phyloP scores from a whole-genome alignment of 805 yeast genomes.

The Metschnikowia rubicola region DNA sequence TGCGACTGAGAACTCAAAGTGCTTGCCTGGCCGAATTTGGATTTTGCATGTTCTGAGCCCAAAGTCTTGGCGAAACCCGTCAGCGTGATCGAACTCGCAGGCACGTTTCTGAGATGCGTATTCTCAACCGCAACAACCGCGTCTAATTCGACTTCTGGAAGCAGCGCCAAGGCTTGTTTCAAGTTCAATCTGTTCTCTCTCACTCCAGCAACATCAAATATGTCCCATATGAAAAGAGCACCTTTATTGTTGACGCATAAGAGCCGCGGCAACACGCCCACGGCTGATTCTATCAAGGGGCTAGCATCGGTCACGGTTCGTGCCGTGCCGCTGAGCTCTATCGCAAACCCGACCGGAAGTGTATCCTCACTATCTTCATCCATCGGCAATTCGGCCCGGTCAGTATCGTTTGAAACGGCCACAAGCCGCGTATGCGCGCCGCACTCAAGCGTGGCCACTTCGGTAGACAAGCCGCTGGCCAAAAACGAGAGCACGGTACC shows the following conservation, averaged over 20 bases:
- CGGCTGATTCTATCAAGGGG: conserved; percentile 52
- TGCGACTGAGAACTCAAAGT: too few relatives aligned
- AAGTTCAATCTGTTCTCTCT: conserved; percentile 24
- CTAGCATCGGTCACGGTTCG: conserved; percentile 49
- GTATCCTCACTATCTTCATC: conserved; percentile 65
- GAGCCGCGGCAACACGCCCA: conserved; percentile 59
- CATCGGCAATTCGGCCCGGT: conserved; percentile 71
- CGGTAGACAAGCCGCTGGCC: conserved; percentile 65
- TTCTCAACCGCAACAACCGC: too few relatives aligned
- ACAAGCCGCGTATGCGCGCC: conserved; percentile 22
- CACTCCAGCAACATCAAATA: conserved; percentile 55
- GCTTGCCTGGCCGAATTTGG: too few relatives aligned
- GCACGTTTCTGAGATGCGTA: background rate
- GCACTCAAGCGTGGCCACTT: conserved; percentile 42
- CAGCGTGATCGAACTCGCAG: conserved; percentile 2
- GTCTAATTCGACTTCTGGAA: background rate
- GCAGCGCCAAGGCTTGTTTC: conserved; percentile 1
- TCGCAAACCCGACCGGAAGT: conserved; percentile 63
- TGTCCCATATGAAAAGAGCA: conserved; percentile 57
- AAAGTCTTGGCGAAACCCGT: conserved; percentile 3
- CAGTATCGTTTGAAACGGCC: conserved; percentile 60
- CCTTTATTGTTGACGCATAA: conserved; percentile 65
- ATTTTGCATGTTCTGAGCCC: background rate
- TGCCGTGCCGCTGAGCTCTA: conserved; percentile 52
- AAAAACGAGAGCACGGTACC: conserved; percentile 35